Base-by-base conservation (phyloP, 208 protist species). In the Vickermania ingenoplastis region DNA sequence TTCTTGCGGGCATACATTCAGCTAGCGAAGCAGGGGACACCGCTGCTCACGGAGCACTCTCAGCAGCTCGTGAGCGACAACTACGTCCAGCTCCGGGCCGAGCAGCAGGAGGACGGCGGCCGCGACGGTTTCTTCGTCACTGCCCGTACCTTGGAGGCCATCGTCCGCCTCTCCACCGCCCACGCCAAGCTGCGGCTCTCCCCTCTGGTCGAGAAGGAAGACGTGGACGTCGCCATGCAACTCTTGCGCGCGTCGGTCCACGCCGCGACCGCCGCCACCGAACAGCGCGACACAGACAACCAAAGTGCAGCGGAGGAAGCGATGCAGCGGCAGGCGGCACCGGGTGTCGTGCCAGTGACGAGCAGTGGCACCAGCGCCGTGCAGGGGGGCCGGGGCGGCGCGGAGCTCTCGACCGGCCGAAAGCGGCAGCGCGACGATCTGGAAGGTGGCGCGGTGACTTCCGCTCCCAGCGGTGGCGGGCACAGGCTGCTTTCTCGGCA, bases 1-100 rank as follows among this genome's bases (percentile, higher is more conserved):
- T 99, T 99, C 65, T 65, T 99, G 17, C 92, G 96, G 31, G 97
- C 98, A 55, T 99, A 98, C 74, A 67, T 99, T 25, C 75, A 86
- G 45, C 86, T 97, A 55, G 91, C 94, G 0, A 97, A 96, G 77
- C 73, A 63, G 1, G 77, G 78, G 5, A 31, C 72, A 31, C 95
- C 95, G 31, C 61, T 81, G 29, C 79, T 97, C 14, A 91, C 89
- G 28, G 78, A 87, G 49, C 73, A 75, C n/a, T 96, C 96, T 11
- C 79, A 77, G 41, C 77, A 96, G 29, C 60, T 86, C 0, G 88
- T 99, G 25, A 71, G 73, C 36, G 61, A 95, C 25, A 73, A 84
- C 59, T 99, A 97, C 67, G 79, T 94, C 21, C 83, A 96, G 57
- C 83, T 98, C 28, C 89, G 96, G 31, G 67, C 73, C 2, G 89